Evolutionary conservation across 805 yeast genomes (phyloP), one percentile per base, ranked within the genome.

Genomic region (Isabelozyma rhagii): DNA sequence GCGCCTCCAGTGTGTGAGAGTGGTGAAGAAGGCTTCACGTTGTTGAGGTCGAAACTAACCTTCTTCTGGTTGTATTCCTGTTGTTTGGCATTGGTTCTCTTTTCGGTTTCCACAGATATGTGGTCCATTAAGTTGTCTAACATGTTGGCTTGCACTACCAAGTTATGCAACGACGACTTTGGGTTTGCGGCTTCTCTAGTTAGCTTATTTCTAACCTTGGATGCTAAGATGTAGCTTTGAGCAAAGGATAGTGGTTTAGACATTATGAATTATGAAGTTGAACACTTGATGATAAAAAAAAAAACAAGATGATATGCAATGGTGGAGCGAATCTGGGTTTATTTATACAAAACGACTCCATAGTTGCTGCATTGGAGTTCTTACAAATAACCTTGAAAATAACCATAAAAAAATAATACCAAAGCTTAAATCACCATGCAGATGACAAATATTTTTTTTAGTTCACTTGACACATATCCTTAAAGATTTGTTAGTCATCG

Each of bases 61-160:
- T 44, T 52, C 49, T 41, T 50, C 50, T 47, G 54, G 49, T 47
- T 17, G 36, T 31, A 31, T 31, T 31, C 36, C n/a, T 31, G 36
- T 31, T 31, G 36, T 31, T 31, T 31, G 36, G 36, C 36, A 4
- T 48, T 48, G 38, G 52, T 52, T 51, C 70, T 52, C 54, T 65
- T 63, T 47, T 57, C 63, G 38, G 70, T 58, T 52, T 66, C 68
- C 39, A 51, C 58, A 44, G 68, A 53, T 38, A 80, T 67, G 48
- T 69, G 69, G 58, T 81, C 88, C 79, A 86, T 83, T 47, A 85
- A 62, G 52, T 72, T 75, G 60, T 86, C 91, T 54, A 85, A 74
- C 71, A 86, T 68, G 63, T 85, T 86, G 17, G 91, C 90, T 64
- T 86, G 91, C 40, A 82, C 76, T 3, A 85, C 89, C 39, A 85